Conservation (phyloP, 345 rosid genomes). For the Zanthoxylum bungeanum region DNA sequence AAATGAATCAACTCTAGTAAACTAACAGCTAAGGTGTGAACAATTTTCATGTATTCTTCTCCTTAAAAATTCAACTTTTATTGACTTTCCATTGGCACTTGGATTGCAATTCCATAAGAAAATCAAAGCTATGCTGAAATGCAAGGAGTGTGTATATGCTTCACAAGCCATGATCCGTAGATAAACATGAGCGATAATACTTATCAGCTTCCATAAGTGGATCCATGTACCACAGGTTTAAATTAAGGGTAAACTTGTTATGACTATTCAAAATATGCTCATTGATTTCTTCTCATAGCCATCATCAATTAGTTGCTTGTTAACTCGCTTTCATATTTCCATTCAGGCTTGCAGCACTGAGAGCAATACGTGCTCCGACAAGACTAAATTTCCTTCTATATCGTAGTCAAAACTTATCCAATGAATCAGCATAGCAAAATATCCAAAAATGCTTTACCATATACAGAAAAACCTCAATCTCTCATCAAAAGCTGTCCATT, state of each 20-base stretch:
- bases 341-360: slow-evolving; percentile 2
- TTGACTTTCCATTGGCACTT: not conserved
- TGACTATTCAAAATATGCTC: slow-evolving; percentile 8
- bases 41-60: slow-evolving; percentile 6
- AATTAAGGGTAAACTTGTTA: slow-evolving; percentile 6
- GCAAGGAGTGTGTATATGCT: slow-evolving; percentile 4
- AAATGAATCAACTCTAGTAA: not conserved
- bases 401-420: slow-evolving; percentile 20
- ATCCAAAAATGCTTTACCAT: slow-evolving; percentile 19
- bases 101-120: not conserved
- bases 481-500: slow-evolving; percentile 17
- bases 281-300: slow-evolving; percentile 7
- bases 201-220: slow-evolving; percentile 2
- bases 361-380: not conserved
- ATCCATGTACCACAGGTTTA: not conserved
- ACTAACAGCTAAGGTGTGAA: not conserved
- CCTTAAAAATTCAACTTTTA: slow-evolving; percentile 1
- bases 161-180: slow-evolving; percentile 5
- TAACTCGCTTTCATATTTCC: slow-evolving; percentile 2
- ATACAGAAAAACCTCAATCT: slow-evolving; percentile 16
- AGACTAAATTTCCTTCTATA: slow-evolving; percentile 11
- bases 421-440: slow-evolving; percentile 16
- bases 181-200: slow-evolving; percentile 12
- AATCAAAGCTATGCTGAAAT: slow-evolving; percentile 1
- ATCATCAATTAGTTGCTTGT: slow-evolving; percentile 13